Base-by-base conservation (phyloP, 345 rosid genomes). In the Eucalyptus pauciflora region DNA sequence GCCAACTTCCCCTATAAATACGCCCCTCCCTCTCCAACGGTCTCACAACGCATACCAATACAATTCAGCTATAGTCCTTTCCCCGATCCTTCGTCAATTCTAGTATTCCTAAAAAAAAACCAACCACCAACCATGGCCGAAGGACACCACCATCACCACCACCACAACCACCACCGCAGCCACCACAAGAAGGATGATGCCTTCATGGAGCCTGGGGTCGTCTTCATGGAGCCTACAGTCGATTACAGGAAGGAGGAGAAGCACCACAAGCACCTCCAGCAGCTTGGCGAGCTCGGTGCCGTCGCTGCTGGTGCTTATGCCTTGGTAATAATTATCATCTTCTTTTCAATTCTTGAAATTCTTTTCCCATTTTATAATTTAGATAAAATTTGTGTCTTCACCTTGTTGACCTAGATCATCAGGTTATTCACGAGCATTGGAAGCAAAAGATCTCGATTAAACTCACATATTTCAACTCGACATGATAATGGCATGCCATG, bases 241-340 rank as follows among this genome's bases (percentile, higher is more conserved):
- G 93, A 93, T 87, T 91, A 93, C 89, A 80, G 50, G 88, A 90
- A 93, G 91, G 94, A 95, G 90, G 95, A 94, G 90, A 95, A 94
- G 91, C 95, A 95, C 89, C 96, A 95, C 92, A 93, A 93, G 90
- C 93, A 91, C 86, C 94, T 85, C 46, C 94, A 95, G 91, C 95
- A 94, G 71, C 64, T 90, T 3, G 94, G 95, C 1, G 95, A 92
- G 90, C 67, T 94, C 2, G 95, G 93, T 2, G 60, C 93, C 3
- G 91, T 85, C 4, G 92, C 92, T 7, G 95, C 96, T 13, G 93
- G 94, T 16, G 93, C 94, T 87, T 95, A 43, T 88, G 95, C 95
- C 17, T 37, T 93, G 95, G 96, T 95, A 94, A 56, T 33, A 29
- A 86, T 60, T 27, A 13, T 11, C 24, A 16, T 22, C 18, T 20